A percentile compares a stretch with the other conserved stretches of the same genome.
These are phyloP conservation scores for Nasturtium officinale DNA, from an alignment of 345 rosid genomes.

Conservation along the genomic window DNA sequence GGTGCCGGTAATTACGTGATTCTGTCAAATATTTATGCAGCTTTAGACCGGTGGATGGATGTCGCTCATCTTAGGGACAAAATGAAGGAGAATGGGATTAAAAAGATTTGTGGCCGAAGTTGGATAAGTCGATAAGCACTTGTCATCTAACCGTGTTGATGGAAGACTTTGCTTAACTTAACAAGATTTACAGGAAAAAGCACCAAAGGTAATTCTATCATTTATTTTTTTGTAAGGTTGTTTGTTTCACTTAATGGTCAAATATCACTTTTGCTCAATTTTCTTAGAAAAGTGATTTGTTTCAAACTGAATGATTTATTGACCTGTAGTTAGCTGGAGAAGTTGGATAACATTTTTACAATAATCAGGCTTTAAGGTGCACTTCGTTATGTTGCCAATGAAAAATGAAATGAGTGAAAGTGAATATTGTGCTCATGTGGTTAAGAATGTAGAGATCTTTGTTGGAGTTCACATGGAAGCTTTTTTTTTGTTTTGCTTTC, in stretches of 20 bases:
- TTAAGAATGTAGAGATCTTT: slow-evolving; percentile 9
- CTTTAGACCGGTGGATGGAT: slow-evolving; percentile 64
- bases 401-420: not conserved
- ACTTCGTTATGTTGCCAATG: not conserved
- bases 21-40: slow-evolving; percentile 71
- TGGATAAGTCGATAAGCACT: slow-evolving; percentile 41
- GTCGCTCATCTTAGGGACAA: slow-evolving; percentile 56
- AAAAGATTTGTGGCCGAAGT: slow-evolving; percentile 63
- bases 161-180: slow-evolving; percentile 7
- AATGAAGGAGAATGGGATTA: slow-evolving; percentile 66
- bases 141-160: not conserved
- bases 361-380: not conserved
- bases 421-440: not conserved
- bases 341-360: not conserved
- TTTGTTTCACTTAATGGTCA: not conserved
- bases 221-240: not conserved
- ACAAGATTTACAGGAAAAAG: slow-evolving; percentile 10
- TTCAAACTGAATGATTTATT: not conserved
- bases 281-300: not conserved
- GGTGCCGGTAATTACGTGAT: slow-evolving; percentile 67
- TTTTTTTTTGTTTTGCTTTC: not conserved
- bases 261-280: not conserved
- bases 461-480: slow-evolving; percentile 8
- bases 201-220: slow-evolving; percentile 18
- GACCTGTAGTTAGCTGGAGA: not conserved